These are phyloP conservation scores for Lodderomyces oxycetoniae DNA, from an alignment of 1,139 yeast species.

Conservation along the genomic window DNA sequence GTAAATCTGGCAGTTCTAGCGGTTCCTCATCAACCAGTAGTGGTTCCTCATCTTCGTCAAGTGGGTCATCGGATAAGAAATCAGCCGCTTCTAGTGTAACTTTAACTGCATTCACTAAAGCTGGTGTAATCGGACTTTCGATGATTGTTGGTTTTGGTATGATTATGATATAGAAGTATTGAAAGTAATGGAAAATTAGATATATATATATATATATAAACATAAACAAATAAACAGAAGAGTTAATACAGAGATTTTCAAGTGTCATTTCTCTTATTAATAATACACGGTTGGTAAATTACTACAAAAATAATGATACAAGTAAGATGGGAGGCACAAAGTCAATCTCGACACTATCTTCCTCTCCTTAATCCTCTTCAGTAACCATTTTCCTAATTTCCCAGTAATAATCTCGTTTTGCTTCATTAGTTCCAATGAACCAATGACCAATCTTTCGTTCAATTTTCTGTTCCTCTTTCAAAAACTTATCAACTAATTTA, in stretches of 20 bases:
- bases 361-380: slow-evolving; percentile 20
- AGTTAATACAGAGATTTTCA: no score
- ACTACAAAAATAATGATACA: no score
- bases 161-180: slow-evolving; percentile 15
- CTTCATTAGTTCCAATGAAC: slow-evolving; percentile 32
- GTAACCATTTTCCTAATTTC: slow-evolving; percentile 54
- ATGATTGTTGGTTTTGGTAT: slow-evolving; percentile 21
- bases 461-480: slow-evolving; percentile 50
- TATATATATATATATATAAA: no score
- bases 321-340: slow-evolving; percentile 2
- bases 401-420: slow-evolving; percentile 42
- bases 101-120: slow-evolving; percentile 11
- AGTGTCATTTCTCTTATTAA: no score
- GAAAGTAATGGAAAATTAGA: neutral
- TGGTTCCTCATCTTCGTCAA: slow-evolving; percentile 13
- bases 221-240: no score
- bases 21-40: slow-evolving; percentile 15
- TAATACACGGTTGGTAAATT: no score
- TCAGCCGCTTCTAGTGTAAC: slow-evolving; percentile 15
- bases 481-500: slow-evolving; percentile 38
- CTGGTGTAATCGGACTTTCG: slow-evolving; percentile 21
- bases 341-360: neutral
- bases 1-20: slow-evolving; percentile 18
- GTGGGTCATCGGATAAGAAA: slow-evolving; percentile 10
- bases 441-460: slow-evolving; percentile 46